These are phyloP conservation scores for Haplographium delicatum DNA, from an alignment of 495 filamentous ascomycete species.

Conservation along the genomic window DNA sequence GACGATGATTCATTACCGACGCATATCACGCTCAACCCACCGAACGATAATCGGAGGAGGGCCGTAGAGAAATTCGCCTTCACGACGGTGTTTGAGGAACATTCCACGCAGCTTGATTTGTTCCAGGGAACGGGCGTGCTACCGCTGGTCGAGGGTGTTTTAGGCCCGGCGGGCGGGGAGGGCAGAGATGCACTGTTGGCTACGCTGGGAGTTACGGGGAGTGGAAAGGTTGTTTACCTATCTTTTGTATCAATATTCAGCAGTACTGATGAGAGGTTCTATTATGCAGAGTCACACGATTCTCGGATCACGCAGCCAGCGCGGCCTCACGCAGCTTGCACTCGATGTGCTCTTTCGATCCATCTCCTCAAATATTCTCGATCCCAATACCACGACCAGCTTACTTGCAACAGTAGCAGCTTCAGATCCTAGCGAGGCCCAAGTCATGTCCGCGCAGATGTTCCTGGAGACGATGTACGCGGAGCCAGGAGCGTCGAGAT, in stretches of 20 bases:
- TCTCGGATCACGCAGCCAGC: slow-evolving; percentile 77
- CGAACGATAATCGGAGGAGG: slow-evolving; percentile 68
- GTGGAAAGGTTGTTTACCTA: slow-evolving; percentile 72
- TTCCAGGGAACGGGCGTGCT: slow-evolving; percentile 79
- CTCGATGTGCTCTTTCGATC: slow-evolving; percentile 86
- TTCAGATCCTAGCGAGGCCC: slow-evolving; percentile 78
- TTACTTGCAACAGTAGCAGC: slow-evolving; percentile 66
- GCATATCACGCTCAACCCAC: slow-evolving; percentile 84
- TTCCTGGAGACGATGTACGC: slow-evolving; percentile 80
- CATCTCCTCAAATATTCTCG: slow-evolving; percentile 59
- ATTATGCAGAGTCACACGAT: slow-evolving; percentile 89
- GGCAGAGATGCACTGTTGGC: slow-evolving; percentile 86
- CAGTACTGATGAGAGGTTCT: background rate
- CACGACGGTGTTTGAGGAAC: slow-evolving; percentile 87
- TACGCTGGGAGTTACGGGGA: slow-evolving; percentile 91
- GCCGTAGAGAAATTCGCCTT: slow-evolving; percentile 93
- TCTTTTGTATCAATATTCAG: background rate
- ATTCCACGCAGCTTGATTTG: slow-evolving; percentile 75
- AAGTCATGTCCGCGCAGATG: slow-evolving; percentile 65
- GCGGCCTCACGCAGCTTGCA: slow-evolving; percentile 85
- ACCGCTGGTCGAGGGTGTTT: slow-evolving; percentile 69
- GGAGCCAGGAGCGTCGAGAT: slow-evolving; percentile 55
- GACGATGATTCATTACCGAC: slow-evolving; percentile 51
- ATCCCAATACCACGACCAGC: slow-evolving; percentile 50
- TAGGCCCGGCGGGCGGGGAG: slow-evolving; percentile 61